Evolutionary conservation across 1,139 yeast species (phyloP), one percentile per base, ranked within the genome.

Genomic region (Taphrina wiesneri): DNA sequence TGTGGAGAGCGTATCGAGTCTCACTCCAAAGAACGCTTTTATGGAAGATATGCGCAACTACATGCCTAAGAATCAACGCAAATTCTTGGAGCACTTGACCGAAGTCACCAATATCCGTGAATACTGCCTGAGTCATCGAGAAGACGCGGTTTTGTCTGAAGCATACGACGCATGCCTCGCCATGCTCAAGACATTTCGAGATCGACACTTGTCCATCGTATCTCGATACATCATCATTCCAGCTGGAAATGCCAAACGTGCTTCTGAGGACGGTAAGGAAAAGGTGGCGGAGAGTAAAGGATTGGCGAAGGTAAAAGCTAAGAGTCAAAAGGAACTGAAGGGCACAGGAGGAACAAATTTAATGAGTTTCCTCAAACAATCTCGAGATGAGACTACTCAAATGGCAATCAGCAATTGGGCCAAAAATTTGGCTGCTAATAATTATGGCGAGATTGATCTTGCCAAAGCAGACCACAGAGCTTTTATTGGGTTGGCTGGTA

Each of bases 321-420:
- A 73, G 45, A 79, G 80, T 70, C 78, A 79, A 70, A 80, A 81
- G 63, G 86, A 83, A 70, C 85, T 84, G 70, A 83, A 85, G 71
- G 98, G 98, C 9, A 92, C 98, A 0, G 98, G 98, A 17, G 97
- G 98, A 51, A 92, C 97, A 0, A 86, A 96, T 0, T 81, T 92
- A 72, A 83, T 92, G 69, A 97, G 97, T 34, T 92, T 92, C 78
- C 82, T 92, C 74, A 91, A 91, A 75, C 97, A 92, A 76, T 92
- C 97, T 71, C 85, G 98, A 75, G 97, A 92, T 77, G 98, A 92
- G 75, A 92, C 96, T 9, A 96, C 96, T 49, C 93, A 87, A 72
- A 85, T 91, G 6, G 96, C 96, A 28, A 96, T 96, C 45, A 93
- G 96, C 67, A 82, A 80, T 63, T 90, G 96, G 97, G 96, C 96